A percentile compares a stretch with the other conserved stretches of the same genome.
Conservation (phyloP, 495 filamentous ascomycete genomes). For the Aspergillus carlsbadensis region DNA sequence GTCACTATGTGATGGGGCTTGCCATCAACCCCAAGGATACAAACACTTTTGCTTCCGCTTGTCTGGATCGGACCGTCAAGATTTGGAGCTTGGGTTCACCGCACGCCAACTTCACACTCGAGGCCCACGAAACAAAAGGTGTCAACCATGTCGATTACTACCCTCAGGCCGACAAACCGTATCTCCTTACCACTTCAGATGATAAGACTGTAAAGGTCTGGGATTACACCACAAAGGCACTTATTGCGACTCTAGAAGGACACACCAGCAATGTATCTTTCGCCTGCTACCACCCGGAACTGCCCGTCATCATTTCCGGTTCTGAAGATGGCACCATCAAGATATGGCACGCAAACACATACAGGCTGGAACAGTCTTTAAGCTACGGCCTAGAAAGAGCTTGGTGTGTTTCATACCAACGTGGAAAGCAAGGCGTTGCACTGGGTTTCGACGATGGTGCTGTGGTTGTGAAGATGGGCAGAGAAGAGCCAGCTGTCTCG, state of each 20-base stretch:
- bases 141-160: slow-evolving; percentile 99
- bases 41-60: slow-evolving; percentile 96
- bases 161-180: slow-evolving; percentile 93
- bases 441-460: slow-evolving; percentile 98
- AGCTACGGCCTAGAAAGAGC: slow-evolving; percentile 94
- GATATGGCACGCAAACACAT: slow-evolving; percentile 98
- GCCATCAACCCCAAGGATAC: slow-evolving; percentile 99
- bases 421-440: slow-evolving; percentile 87
- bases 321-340: slow-evolving; percentile 97
- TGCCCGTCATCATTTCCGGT: slow-evolving; percentile 97
- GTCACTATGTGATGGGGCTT: slow-evolving; percentile 98
- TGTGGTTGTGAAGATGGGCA: slow-evolving; percentile 94
- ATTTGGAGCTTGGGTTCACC: slow-evolving; percentile 94
- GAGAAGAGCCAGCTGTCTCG: slow-evolving; percentile 94
- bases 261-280: slow-evolving; percentile 99
- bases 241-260: slow-evolving; percentile 94
- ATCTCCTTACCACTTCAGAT: slow-evolving; percentile 93
- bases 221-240: slow-evolving; percentile 98
- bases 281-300: slow-evolving; percentile 94
- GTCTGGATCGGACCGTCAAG: slow-evolving; percentile 95
- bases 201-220: slow-evolving; percentile 94
- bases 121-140: slow-evolving; percentile 97
- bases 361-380: slow-evolving; percentile 90
- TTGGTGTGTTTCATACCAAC: slow-evolving; percentile 96
- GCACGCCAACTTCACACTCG: slow-evolving; percentile 90